A percentile compares a stretch with the other conserved stretches of the same genome.
phyloP scores from a whole-genome alignment of 768 basidiomycete species.

The Mycena epipterygia region DNA sequence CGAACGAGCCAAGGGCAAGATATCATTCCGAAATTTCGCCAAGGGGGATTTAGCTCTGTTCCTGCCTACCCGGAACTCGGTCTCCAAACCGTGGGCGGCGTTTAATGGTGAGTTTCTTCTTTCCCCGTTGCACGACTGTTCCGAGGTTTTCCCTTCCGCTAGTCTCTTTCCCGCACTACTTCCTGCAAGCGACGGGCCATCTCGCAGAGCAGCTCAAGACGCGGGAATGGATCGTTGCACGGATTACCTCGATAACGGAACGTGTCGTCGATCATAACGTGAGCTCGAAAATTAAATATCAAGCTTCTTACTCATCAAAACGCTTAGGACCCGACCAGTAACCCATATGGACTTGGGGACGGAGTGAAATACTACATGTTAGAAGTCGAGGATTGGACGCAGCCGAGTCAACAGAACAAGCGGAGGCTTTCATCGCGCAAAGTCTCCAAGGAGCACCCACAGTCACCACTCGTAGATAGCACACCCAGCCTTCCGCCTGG shows the following conservation, averaged over 20 bases:
- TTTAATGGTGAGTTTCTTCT: conserved; percentile 83
- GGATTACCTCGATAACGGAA: conserved; percentile 91
- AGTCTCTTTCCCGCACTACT: conserved; percentile 99
- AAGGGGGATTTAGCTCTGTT: conserved; percentile 97
- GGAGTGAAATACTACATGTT: conserved; percentile 95
- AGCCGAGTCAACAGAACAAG: conserved; percentile 73
- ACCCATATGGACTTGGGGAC: conserved; percentile 90
- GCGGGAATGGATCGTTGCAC: conserved; percentile 95
- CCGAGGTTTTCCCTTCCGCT: conserved; percentile 53
- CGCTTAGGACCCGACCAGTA: conserved; percentile 80
- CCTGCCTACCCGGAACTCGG: conserved; percentile 94
- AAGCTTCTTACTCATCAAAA: conserved; percentile 18
- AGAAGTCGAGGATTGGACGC: conserved; percentile 95
- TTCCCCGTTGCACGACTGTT: conserved; percentile 31
- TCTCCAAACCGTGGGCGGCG: conserved; percentile 96
- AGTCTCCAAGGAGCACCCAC: conserved; percentile 55
- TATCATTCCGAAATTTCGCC: conserved; percentile 94
- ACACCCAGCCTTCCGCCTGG: conserved; percentile 62
- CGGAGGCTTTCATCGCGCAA: conserved; percentile 69
- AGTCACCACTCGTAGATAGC: conserved; percentile 49
- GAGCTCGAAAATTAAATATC: conserved; percentile 39
- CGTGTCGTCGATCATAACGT: conserved; percentile 87
- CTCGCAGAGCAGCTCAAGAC: conserved; percentile 91
- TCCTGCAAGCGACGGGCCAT: conserved; percentile 89
- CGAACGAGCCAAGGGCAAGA: conserved; percentile 96